Conservation (phyloP, 2,329 filamentous ascomycete species). For the Ophiostoma sp. region DNA sequence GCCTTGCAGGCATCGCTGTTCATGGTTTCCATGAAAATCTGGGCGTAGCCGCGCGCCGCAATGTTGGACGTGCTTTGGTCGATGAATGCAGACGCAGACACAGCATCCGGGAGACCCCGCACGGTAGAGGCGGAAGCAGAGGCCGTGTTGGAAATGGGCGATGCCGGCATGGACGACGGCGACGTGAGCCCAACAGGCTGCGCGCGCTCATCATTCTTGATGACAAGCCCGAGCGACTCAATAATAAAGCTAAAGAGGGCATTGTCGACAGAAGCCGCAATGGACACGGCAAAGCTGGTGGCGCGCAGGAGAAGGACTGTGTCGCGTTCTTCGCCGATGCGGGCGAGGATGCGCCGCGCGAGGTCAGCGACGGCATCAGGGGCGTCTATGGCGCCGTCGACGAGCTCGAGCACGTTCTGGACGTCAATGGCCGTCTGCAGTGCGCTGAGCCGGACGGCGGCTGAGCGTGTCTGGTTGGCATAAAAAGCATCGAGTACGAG, state of each 20-base stretch:
- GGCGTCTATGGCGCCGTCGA: constrained; percentile 44
- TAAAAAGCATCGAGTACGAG: constrained; percentile 60
- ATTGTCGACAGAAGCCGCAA: constrained; percentile 55
- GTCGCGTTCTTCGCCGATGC: constrained; percentile 59
- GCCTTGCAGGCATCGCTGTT: constrained; percentile 59
- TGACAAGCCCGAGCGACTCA: constrained; percentile 46
- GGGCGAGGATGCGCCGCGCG: constrained; percentile 55
- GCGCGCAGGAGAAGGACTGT: constrained; percentile 59
- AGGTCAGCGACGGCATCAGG: constrained; percentile 55
- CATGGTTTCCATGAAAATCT: constrained; percentile 70
- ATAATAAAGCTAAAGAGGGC: constrained; percentile 55
- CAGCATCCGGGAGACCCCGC: neutral
- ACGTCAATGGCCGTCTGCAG: constrained; percentile 56
- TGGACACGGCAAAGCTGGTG: constrained; percentile 58
- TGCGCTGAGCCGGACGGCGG: constrained; percentile 57
- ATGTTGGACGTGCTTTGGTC: constrained; percentile 60
- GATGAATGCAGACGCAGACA: constrained; percentile 30
- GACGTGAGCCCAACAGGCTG: constrained; percentile 30
- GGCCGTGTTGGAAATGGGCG: neutral
- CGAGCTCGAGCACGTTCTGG: constrained; percentile 53
- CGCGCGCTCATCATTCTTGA: constrained; percentile 45
- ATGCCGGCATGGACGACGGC: neutral
- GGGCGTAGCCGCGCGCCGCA: constrained; percentile 64
- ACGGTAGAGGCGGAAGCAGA: neutral
- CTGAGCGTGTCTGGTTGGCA: constrained; percentile 54